Percentiles rank a stretch among this genome's conserved stretches.
Conservation (phyloP, 2,329 filamentous ascomycete genomes). For the Apiospora sp. region DNA sequence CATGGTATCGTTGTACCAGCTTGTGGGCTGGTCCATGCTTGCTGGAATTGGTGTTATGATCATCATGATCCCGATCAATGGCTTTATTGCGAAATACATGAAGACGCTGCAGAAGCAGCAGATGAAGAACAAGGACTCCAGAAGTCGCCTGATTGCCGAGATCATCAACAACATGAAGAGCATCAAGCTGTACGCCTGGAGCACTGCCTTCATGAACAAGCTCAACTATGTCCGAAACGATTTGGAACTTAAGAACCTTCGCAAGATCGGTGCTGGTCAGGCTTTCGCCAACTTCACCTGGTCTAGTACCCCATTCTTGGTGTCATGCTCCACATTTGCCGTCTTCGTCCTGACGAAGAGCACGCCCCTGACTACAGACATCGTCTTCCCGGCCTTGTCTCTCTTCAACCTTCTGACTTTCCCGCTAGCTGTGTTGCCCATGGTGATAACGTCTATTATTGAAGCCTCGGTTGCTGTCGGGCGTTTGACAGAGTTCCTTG, state of each 20-base stretch:
- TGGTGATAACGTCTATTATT: constrained; percentile 97
- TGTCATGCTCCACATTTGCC: constrained; percentile 95
- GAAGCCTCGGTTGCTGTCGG: constrained; percentile 93
- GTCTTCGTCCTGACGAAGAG: constrained; percentile 90
- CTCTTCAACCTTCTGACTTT: constrained; percentile 97
- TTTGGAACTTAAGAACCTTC: constrained; percentile 90
- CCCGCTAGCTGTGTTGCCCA: constrained; percentile 90
- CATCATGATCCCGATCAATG: constrained; percentile 96
- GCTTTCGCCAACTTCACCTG: constrained; percentile 97
- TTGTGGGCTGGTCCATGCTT: constrained; percentile 96
- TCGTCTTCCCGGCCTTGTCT: constrained; percentile 90
- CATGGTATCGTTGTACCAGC: constrained; percentile 93
- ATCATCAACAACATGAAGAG: constrained; percentile 99
- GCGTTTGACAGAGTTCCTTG: constrained; percentile 84
- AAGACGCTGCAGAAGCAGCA: constrained; percentile 93
- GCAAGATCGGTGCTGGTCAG: constrained; percentile 94
- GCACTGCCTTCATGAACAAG: constrained; percentile 95
- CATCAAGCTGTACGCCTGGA: constrained; percentile 99
- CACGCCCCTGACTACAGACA: constrained; percentile 85
- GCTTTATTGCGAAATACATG: constrained; percentile 89
- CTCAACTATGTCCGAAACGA: constrained; percentile 97
- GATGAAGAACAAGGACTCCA: constrained; percentile 98
- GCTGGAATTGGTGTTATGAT: constrained; percentile 95
- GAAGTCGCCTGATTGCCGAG: constrained; percentile 93
- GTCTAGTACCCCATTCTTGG: constrained; percentile 96